phyloP scores from a whole-genome alignment of 2,329 filamentous ascomycete genomes.

The Emericellopsis atlantica region DNA sequence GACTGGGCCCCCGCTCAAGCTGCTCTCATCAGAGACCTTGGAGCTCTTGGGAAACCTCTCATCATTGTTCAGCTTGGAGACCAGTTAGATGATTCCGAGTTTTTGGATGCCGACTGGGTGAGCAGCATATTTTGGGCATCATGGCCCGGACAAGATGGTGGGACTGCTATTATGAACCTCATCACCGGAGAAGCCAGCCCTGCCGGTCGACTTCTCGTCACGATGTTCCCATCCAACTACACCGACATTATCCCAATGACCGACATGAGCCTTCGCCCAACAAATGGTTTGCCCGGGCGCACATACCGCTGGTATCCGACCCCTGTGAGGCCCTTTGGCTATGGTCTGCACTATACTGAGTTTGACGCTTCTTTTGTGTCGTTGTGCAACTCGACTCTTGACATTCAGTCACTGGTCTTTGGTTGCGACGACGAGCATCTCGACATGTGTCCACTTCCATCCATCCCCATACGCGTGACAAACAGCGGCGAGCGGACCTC shows the following conservation, averaged over 20 bases:
- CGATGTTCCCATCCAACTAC: constrained; percentile 41
- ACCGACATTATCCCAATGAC: constrained; percentile 35
- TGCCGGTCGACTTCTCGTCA: constrained; percentile 40
- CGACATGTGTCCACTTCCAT: constrained; percentile 27
- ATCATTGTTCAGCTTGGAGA: constrained; percentile 39
- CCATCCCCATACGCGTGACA: constrained; percentile 22
- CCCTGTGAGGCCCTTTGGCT: constrained; percentile 39
- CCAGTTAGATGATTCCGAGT: constrained; percentile 35
- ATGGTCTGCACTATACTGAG: constrained; percentile 45
- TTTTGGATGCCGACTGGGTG: constrained; percentile 33
- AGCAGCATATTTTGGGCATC: constrained; percentile 42
- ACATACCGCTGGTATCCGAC: constrained; percentile 47
- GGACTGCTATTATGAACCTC: constrained; percentile 39
- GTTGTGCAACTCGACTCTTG: neutral
- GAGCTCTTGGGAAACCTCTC: constrained; percentile 29
- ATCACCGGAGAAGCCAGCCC: constrained; percentile 35
- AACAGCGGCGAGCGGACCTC: constrained; percentile 33
- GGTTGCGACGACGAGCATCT: constrained; percentile 20
- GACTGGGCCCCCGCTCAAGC: constrained; percentile 39
- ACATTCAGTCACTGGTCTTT: constrained; percentile 21
- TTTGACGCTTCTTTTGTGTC: constrained; percentile 20
- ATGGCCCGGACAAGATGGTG: constrained; percentile 48
- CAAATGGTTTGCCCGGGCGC: constrained; percentile 30
- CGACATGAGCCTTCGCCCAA: constrained; percentile 41
- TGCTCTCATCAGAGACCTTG: constrained; percentile 28